Base-by-base conservation (phyloP, 2,329 filamentous ascomycete species). In the Aspergillus ruber region DNA sequence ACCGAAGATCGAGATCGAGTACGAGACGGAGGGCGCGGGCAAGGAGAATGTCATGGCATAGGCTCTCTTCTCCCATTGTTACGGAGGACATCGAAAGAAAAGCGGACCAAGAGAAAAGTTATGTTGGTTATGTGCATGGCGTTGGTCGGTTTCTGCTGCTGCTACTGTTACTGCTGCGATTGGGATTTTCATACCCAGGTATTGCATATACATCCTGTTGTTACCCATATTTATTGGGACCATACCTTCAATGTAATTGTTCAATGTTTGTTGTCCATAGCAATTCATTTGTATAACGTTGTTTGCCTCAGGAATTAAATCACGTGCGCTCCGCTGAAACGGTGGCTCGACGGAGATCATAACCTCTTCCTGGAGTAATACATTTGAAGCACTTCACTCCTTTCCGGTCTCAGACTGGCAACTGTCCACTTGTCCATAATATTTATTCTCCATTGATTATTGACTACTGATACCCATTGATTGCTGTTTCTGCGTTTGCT, bases 1-100 rank as follows among this genome's bases (percentile, higher is more conserved):
- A 69, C 82, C 73, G 68, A 83, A 59, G 69, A 82, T 77, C 77
- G 82, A 89, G 72, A 88, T 88, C 67, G 86, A 91, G 71, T 86
- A 88, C 65, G 86, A 90, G 69, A 81, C 85, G 49, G 85, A 88
- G 68, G 75, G 76, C 46, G 80, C 80, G 59, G 76, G 74, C 41
- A 73, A 74, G 55, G 74, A 78, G 57, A 69, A 70, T 48, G 50
- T 75, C 50, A 57, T 71, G 57, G 70, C 69, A 40, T 73, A 60
- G 60, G 15, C 35, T 10, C 32, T n/a, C n/a, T n/a, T n/a, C n/a
- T n/a, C 10, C 32, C 12, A 12, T 6, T 12, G 4, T 12, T 12
- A n/a, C 32, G 32, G 10, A 12, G 12, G 12, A 12, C 48, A 33
- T 46, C 38, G 23, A 13, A n/a, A n/a, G n/a, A n/a, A n/a, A n/a